Evolutionary conservation across 768 basidiomycete species (phyloP).

Genomic region (Boletellus ananiceps): DNA sequence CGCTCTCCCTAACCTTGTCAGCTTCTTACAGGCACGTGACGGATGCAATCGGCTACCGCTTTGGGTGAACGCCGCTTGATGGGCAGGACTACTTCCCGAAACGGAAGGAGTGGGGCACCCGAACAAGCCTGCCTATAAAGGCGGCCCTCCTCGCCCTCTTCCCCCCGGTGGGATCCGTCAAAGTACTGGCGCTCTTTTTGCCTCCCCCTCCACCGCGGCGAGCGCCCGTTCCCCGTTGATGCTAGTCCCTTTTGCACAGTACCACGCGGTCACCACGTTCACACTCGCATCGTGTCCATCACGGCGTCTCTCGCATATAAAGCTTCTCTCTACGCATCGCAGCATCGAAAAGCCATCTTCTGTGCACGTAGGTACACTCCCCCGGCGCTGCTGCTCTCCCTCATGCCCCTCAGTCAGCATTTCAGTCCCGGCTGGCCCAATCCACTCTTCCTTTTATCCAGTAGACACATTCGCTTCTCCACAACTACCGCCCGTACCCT

Average conservation of each 20-base stretch:
- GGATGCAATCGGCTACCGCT: background rate
- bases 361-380: slow-evolving; percentile 2
- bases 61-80: slow-evolving; percentile 2
- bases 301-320: too few species aligned
- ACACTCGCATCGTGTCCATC: too few species aligned
- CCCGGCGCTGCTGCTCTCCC: too few species aligned
- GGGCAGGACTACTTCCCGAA: background rate
- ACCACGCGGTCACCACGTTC: slow-evolving; percentile 8
- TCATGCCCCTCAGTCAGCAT: too few species aligned
- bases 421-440: too few species aligned
- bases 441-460: too few species aligned
- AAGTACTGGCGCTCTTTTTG: too few species aligned
- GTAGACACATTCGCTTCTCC: slow-evolving; percentile 6
- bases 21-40: background rate
- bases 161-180: background rate
- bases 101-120: slow-evolving; percentile 6
- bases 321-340: too few species aligned
- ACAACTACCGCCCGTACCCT: too few species aligned
- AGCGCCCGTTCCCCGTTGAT: background rate
- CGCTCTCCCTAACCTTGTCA: background rate
- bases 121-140: slow-evolving; percentile 17
- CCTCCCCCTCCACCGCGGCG: too few species aligned
- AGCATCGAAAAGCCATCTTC: too few species aligned
- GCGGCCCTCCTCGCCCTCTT: background rate
- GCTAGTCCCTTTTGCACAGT: background rate